Evolutionary conservation across 23 red algal species (phyloP).

Genomic region (Gracilaria domingensis): DNA sequence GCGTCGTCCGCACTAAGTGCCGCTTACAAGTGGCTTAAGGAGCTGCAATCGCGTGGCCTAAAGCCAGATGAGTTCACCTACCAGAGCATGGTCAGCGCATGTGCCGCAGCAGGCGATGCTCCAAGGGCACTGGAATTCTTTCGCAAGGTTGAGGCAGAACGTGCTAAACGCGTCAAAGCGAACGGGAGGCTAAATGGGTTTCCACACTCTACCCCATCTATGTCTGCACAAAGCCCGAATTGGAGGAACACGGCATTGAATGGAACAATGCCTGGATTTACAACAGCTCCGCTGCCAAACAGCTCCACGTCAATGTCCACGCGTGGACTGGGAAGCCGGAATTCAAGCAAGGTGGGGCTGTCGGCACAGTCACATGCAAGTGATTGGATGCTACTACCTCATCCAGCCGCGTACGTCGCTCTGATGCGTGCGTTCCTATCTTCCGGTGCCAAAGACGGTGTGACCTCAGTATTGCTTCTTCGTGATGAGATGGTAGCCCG

Average conservation of each 20-base stretch:
- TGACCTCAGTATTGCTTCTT: constrained; percentile 38
- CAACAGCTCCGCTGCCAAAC: background rate
- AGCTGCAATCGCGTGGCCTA: constrained; percentile 22
- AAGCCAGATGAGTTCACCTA: constrained; percentile 72
- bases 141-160: constrained; percentile 63
- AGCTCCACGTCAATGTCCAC: background rate
- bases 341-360: constrained; percentile 7
- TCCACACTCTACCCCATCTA: constrained; percentile 10
- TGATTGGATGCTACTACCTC: constrained; percentile 68
- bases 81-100: constrained; percentile 71
- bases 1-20: constrained; percentile 47
- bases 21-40: constrained; percentile 62
- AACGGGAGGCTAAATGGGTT: constrained; percentile 14
- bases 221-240: constrained; percentile 12
- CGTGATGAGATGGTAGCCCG: constrained; percentile 77
- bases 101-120: constrained; percentile 69
- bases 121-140: constrained; percentile 75
- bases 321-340: constrained; percentile 7
- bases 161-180: constrained; percentile 41
- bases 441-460: constrained; percentile 58
- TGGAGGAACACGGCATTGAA: constrained; percentile 23
- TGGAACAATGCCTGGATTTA: constrained; percentile 22
- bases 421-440: constrained; percentile 69
- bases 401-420: constrained; percentile 59
- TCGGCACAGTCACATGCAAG: background rate